Evolutionary conservation across 257 asterid genomes (phyloP).

Genomic region (Nicotiana benthamiana): DNA sequence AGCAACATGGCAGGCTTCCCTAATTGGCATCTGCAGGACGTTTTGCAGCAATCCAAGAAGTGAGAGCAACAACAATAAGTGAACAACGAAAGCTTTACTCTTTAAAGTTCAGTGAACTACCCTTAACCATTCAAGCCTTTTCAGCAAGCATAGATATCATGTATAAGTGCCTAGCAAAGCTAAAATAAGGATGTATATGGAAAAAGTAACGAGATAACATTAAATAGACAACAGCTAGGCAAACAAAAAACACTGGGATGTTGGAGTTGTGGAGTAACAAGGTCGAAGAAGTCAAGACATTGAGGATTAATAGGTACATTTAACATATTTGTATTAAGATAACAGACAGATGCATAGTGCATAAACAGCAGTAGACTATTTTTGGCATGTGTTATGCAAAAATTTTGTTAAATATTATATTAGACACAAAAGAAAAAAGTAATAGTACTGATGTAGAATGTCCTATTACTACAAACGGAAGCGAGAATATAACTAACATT

Average conservation of each 20-base stretch:
- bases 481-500: neutral
- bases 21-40: slow-evolving; percentile 69
- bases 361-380: neutral
- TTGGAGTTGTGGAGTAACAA: neutral
- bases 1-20: slow-evolving; percentile 98
- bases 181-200: neutral
- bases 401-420: neutral
- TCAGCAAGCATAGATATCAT: neutral
- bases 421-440: neutral
- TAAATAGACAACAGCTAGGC: neutral
- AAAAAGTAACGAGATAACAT: neutral
- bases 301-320: neutral
- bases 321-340: neutral
- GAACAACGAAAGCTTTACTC: neutral
- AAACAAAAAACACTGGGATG: neutral
- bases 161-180: neutral
- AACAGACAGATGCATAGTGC: neutral
- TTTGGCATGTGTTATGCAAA: neutral
- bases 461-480: neutral
- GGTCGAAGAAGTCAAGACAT: neutral
- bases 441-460: neutral
- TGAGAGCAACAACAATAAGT: neutral
- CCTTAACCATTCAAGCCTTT: neutral
- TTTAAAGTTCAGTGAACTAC: neutral
- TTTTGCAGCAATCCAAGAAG: slow-evolving; percentile 2